Percentiles rank a stretch among this genome's conserved stretches.
These are phyloP conservation scores for Pythium dissotocum DNA, from an alignment of 352 stramenopile genomes.

Conservation along the genomic window DNA sequence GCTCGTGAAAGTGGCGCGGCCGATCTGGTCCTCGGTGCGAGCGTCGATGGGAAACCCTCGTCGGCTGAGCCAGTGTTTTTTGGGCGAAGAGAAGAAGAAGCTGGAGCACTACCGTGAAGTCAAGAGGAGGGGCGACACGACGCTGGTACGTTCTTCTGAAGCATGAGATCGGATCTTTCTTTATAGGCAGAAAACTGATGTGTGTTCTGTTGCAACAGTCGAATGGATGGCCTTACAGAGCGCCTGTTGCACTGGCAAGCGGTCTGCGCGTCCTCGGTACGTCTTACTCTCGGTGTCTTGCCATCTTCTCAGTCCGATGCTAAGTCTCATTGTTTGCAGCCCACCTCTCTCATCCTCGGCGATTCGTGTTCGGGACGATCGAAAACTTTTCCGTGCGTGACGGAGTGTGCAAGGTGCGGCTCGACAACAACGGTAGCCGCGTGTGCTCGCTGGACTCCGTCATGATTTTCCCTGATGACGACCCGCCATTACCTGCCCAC, in stretches of 20 bases:
- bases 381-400: constrained; percentile 30
- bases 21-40: constrained; percentile 78
- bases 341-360: constrained; percentile 35
- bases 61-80: constrained; percentile 65
- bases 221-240: constrained; percentile 23
- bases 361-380: constrained; percentile 43
- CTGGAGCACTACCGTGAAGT: constrained; percentile 56
- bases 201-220: constrained; percentile 4
- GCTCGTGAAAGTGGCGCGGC: constrained; percentile 50
- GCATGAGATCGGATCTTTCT: not conserved
- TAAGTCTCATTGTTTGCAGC: constrained; percentile 26
- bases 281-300: not conserved
- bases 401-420: constrained; percentile 34
- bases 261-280: constrained; percentile 21
- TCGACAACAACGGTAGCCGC: constrained; percentile 33
- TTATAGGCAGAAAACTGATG: not conserved
- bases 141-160: constrained; percentile 5
- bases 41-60: constrained; percentile 72
- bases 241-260: constrained; percentile 2
- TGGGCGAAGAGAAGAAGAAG: constrained; percentile 68
- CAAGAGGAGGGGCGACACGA: constrained; percentile 29
- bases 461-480: constrained; percentile 43
- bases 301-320: not conserved
- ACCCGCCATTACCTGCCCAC: not conserved
- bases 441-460: constrained; percentile 48